Base-by-base conservation (phyloP, 768 basidiomycete genomes). In the Suillus subaureus region DNA sequence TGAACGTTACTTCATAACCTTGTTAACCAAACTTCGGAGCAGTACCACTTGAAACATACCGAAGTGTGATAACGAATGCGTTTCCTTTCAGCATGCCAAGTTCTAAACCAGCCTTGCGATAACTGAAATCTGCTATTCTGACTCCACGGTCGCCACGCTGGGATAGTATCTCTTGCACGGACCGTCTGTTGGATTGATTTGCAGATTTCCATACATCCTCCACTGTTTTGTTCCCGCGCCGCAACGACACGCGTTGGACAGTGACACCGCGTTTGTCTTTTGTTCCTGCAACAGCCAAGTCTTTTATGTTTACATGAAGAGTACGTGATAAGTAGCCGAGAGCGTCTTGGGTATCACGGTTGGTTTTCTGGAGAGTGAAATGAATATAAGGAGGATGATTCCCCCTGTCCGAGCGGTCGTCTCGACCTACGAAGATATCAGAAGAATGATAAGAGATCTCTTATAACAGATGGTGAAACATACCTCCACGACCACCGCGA, bases 241-340 rank as follows among this genome's bases (percentile, higher is more conserved):
- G 86, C 18, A 98, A 75, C 4, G 91, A 90, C 21, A 99, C 94
- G 1, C 94, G 88, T 74, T 99, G 97, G 1, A 93, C 89, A 1
- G 97, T 99, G 18, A 99, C 94, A 0, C 95, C 97, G 40, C 97
- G 91, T 75, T 99, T 99, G 79, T 99, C 97, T 74, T 99, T 99
- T 9, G 97, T 99, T 0, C 97, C 97, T 4, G 96, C 94, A 31
- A 96, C 91, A 28, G 89, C 87, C 9, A 99, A 82, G 72, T 97
- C 94, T 77, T 92, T 95, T 60, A 88, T 75, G 28, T 82, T 87
- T 65, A 89, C 87, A 67, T 91, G 89, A n/a, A 98, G 81, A 37
- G 85, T 82, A 16, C 95, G 89, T 21, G 93, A 83, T 39, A 99
- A 79, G 70, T 96, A 83, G 1, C 87, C 83, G 26, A 99, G 86